Evolutionary conservation across 768 basidiomycete species (phyloP).

Genomic region (Collybia sp.): DNA sequence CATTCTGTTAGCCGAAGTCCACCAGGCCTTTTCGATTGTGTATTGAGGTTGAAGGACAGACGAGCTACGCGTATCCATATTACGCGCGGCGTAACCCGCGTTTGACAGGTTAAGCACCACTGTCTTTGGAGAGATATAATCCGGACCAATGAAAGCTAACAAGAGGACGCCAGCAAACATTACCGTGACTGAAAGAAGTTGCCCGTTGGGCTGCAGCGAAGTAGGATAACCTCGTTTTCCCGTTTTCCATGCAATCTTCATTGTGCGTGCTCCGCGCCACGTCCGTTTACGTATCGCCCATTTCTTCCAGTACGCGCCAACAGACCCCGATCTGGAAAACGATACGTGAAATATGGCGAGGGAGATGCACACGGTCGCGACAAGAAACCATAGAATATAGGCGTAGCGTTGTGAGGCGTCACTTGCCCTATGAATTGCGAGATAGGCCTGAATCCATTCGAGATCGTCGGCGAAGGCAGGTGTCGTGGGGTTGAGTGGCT

Average conservation of each 20-base stretch:
- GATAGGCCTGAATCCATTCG: constrained; percentile 53
- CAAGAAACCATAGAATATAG: constrained; percentile 5
- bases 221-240: constrained; percentile 35
- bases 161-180: constrained; percentile 42
- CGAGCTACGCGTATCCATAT: constrained; percentile 18
- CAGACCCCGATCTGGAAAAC: background rate
- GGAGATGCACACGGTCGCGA: background rate
- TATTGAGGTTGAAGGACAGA: constrained; percentile 37
- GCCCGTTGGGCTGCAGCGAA: constrained; percentile 59
- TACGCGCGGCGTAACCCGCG: too few relatives aligned
- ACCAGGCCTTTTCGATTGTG: constrained; percentile 64
- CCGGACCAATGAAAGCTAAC: constrained; percentile 35
- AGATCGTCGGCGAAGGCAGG: constrained; percentile 38
- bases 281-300: constrained; percentile 55
- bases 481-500: constrained; percentile 32
- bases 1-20: constrained; percentile 55
- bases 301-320: constrained; percentile 52
- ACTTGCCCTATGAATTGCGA: constrained; percentile 52
- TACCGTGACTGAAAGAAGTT: constrained; percentile 45
- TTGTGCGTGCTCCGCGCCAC: constrained; percentile 40
- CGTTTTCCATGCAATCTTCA: constrained; percentile 17
- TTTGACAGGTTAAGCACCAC: too few relatives aligned
- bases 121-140: constrained; percentile 54
- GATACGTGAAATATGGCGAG: background rate
- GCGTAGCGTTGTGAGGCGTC: constrained; percentile 17